These are phyloP conservation scores for Phytophthora syringae DNA, from an alignment of 352 stramenopile genomes.

Conservation along the genomic window DNA sequence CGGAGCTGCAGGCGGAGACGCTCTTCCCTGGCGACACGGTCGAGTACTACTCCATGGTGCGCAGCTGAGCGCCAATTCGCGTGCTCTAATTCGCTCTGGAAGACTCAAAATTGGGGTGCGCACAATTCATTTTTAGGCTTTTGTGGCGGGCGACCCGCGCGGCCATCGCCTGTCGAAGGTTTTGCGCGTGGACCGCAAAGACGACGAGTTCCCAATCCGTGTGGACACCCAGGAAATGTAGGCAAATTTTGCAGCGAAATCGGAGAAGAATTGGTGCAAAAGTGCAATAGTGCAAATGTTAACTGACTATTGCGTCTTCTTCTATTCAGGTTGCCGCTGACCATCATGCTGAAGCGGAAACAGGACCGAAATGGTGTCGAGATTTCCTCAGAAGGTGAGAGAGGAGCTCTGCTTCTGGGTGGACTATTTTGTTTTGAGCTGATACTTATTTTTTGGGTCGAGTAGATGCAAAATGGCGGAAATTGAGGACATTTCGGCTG, in stretches of 20 bases:
- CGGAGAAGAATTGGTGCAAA: not conserved
- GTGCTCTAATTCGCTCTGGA: not conserved
- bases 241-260: conserved; percentile 5
- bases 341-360: conserved; percentile 75
- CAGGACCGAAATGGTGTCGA: conserved; percentile 61
- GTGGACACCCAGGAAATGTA: conserved; percentile 80
- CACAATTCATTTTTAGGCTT: conserved; percentile 48
- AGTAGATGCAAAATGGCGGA: conserved; percentile 73
- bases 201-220: conserved; percentile 64
- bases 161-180: conserved; percentile 73
- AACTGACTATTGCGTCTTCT: too few species aligned
- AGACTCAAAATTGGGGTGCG: conserved; percentile 16
- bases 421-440: conserved; percentile 3
- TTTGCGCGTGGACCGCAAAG: conserved; percentile 46
- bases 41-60: conserved; percentile 82
- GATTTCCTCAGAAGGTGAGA: conserved; percentile 48
- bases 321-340: conserved; percentile 69
- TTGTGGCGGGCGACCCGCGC: conserved; percentile 70
- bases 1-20: conserved; percentile 61
- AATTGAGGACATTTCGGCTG: conserved; percentile 75
- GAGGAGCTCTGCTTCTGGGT: conserved; percentile 3
- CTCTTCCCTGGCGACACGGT: conserved; percentile 77
- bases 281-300: too few species aligned
- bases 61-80: not conserved
- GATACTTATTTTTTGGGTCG: not conserved